Percentiles rank a stretch among this genome's conserved stretches.
These are phyloP conservation scores for Colletotrichum abscissum DNA, from an alignment of 2,329 filamentous ascomycete genomes.

Conservation along the genomic window DNA sequence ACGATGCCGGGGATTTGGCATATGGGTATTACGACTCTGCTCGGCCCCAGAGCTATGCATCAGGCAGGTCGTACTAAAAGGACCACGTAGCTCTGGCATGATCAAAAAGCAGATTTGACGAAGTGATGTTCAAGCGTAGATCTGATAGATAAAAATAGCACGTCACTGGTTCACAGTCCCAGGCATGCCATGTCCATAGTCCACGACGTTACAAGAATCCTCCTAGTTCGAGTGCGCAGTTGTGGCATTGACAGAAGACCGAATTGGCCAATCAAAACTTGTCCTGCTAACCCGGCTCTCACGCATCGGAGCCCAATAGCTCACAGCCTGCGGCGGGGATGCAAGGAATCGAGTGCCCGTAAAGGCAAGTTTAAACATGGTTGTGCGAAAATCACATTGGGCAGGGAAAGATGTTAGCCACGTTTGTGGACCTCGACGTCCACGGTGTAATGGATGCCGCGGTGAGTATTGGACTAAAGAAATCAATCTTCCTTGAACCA, in stretches of 20 bases:
- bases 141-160: background rate
- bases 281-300: too few species aligned
- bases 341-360: too few species aligned
- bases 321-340: too few species aligned
- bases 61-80: constrained; percentile 26
- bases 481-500: constrained; percentile 80
- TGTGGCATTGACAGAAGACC: background rate
- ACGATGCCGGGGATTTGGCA: background rate
- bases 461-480: constrained; percentile 72
- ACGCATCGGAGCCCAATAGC: too few species aligned
- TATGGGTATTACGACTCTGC: constrained; percentile 20
- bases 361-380: too few species aligned
- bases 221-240: background rate
- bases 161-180: background rate
- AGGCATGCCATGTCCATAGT: constrained; percentile 6
- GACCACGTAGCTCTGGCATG: background rate
- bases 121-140: background rate
- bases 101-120: background rate
- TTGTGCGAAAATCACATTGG: too few species aligned
- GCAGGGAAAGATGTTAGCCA: constrained; percentile 64
- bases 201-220: background rate
- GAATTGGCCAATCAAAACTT: too few species aligned
- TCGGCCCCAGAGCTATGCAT: constrained; percentile 24
- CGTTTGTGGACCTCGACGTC: constrained; percentile 77
- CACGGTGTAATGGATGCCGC: constrained; percentile 66